These are phyloP conservation scores for Podaxis sp. DNA, from an alignment of 768 basidiomycete species.

Conservation along the genomic window DNA sequence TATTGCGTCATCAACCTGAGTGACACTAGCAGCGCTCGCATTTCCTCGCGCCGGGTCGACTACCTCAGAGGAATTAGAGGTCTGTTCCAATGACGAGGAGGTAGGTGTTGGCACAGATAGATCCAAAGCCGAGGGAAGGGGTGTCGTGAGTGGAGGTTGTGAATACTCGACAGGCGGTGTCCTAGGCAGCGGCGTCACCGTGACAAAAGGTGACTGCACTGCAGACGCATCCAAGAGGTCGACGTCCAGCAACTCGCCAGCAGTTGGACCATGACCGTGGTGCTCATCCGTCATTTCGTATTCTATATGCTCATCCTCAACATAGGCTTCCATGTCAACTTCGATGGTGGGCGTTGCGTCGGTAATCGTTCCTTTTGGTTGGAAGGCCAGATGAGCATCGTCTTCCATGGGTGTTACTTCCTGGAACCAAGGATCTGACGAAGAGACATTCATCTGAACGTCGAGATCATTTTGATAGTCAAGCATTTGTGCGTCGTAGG, in stretches of 20 bases:
- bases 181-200: conserved; percentile 3
- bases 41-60: neutral
- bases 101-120: neutral
- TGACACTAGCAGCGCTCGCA: neutral
- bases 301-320: conserved; percentile 16
- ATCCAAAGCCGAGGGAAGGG: neutral
- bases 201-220: conserved; percentile 7
- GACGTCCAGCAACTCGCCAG: conserved; percentile 17
- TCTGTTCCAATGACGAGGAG: neutral
- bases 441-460: conserved; percentile 17
- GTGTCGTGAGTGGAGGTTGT: neutral
- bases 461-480: conserved; percentile 19
- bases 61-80: neutral
- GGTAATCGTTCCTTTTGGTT: neutral
- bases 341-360: conserved; percentile 13
- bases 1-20: neutral
- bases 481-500: conserved; percentile 17
- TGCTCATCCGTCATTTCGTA: conserved; percentile 19
- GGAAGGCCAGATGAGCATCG: conserved; percentile 11
- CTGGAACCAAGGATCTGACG: conserved; percentile 19
- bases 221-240: conserved; percentile 15
- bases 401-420: conserved; percentile 19
- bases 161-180: conserved; percentile 1
- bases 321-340: conserved; percentile 20
- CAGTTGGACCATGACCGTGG: conserved; percentile 9